Percentiles rank a stretch among this genome's conserved stretches.
phyloP scores from a whole-genome alignment of 2,329 filamentous ascomycete genomes.

The Exophiala oligosperma region DNA sequence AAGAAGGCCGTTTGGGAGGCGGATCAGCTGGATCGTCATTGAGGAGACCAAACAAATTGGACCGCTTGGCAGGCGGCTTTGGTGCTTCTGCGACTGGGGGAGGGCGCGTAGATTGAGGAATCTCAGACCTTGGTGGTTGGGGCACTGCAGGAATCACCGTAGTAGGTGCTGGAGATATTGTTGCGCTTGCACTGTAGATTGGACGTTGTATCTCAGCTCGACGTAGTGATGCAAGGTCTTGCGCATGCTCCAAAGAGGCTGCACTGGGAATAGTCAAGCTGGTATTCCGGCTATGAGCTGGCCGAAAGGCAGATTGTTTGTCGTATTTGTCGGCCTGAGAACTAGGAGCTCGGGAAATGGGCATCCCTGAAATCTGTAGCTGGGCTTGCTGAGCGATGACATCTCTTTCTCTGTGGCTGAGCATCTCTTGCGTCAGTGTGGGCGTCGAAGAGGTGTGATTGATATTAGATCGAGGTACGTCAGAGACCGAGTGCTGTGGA shows the following conservation, averaged over 20 bases:
- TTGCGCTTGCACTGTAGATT: slow-evolving; percentile 9
- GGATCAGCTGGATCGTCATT: slow-evolving; percentile 51
- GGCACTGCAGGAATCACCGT: slow-evolving; percentile 12
- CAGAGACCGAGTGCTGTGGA: slow-evolving; percentile 18
- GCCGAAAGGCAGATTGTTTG: slow-evolving; percentile 15
- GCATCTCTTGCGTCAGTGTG: slow-evolving; percentile 5
- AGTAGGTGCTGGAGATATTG: slow-evolving; percentile 13
- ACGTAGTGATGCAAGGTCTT: slow-evolving; percentile 18
- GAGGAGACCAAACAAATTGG: slow-evolving; percentile 51
- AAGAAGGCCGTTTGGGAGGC: slow-evolving; percentile 46
- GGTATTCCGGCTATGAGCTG: slow-evolving; percentile 22
- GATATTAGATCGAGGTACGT: slow-evolving; percentile 12
- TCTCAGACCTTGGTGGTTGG: slow-evolving; percentile 16
- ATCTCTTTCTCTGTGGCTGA: slow-evolving; percentile 20
- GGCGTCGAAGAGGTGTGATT: slow-evolving; percentile 12
- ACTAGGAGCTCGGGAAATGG: slow-evolving; percentile 11
- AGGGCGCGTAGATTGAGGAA: slow-evolving; percentile 14
- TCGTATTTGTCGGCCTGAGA: slow-evolving; percentile 19
- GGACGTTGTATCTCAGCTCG: slow-evolving; percentile 17
- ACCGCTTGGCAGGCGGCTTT: slow-evolving; percentile 45
- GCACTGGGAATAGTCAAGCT: slow-evolving; percentile 12
- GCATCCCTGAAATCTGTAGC: slow-evolving; percentile 5
- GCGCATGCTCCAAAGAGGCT: slow-evolving; percentile 11
- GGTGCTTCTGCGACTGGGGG: slow-evolving; percentile 22
- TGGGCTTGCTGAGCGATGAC: slow-evolving; percentile 5